Conservation (phyloP, 305 asterid genomes). For the Solanum hybrid region DNA sequence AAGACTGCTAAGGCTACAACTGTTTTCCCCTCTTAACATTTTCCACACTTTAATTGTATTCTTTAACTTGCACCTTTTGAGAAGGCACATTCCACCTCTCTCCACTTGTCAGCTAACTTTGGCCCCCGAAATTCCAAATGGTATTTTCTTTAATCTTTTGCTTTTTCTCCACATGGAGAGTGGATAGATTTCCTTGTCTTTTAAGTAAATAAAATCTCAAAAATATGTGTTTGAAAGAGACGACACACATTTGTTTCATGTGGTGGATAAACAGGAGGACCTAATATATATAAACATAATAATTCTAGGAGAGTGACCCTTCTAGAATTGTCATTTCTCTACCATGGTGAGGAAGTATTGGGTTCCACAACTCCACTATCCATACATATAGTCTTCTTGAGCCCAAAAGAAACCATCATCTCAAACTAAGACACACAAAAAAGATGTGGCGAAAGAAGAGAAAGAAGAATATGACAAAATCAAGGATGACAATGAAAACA, state of each 20-base stretch:
- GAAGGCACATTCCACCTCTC: not conserved
- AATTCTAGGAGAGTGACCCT: conserved; percentile 19
- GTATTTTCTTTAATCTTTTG: not conserved
- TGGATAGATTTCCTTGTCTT: conserved; percentile 11
- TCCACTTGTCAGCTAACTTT: not conserved
- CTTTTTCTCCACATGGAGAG: conserved; percentile 25
- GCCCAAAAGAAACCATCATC: not conserved
- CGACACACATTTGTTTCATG: conserved; percentile 9
- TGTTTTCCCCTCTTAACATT: not conserved
- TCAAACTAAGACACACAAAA: not conserved
- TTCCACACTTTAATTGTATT: not conserved
- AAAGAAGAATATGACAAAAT: conserved; percentile 11
- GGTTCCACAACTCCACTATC: not conserved
- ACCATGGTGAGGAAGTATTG: not conserved
- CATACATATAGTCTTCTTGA: conserved; percentile 11
- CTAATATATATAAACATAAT: not conserved
- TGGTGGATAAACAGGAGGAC: conserved; percentile 37
- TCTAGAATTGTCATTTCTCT: conserved; percentile 10
- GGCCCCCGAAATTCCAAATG: not conserved
- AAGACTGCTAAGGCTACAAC: not conserved
- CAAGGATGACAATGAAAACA: conserved; percentile 6
- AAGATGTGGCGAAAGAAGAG: conserved; percentile 19
- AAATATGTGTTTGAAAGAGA: conserved; percentile 6
- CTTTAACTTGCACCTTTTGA: not conserved
- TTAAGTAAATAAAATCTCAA: not conserved